Evolutionary conservation across 1,139 yeast genomes (phyloP), one percentile per base, ranked within the genome.

Genomic region (Candida tetrigidarum): DNA sequence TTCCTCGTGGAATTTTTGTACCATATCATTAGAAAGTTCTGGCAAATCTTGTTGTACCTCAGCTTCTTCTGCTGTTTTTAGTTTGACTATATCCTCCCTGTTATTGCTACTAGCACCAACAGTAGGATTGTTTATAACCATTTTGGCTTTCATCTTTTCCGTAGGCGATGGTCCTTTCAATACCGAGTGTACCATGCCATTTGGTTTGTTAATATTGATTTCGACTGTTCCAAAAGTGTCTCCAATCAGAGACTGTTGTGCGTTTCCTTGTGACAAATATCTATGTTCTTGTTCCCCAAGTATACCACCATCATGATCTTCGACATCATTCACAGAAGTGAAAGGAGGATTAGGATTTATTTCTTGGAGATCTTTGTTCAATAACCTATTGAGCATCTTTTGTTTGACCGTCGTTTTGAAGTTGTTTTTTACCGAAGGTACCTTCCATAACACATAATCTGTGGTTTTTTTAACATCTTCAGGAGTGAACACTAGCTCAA

Each of bases 241-340:
- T 12, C 30, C 30, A 23, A 33, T 8, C n/a, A 4, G n/a, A 18
- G 90, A 77, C 91, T 92, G 32, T 96, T 79, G 14, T 64, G 55
- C 69, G 91, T 93, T 57, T 78, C 80, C 63, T 86, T 86, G 65
- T 92, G 93, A 66, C 95, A 81, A 55, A 84, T 77, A 58, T 91
- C 93, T 22, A 97, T 96, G 40, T 91, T 79, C 5, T 96, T 91
- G 71, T 91, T 92, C 81, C 89, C 92, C 74, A 88, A 86, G 64
- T 92, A 89, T 54, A 97, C 97, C 67, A 89, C 95, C 63, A 89
- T 81, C 86, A 90, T 82, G 66, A 22, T 22, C 9, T 22, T 22
- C 25, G 2, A 7, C 25, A 7, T 22, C 25, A 22, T 91, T 55
- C 90, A 83, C 33, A 84, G 81, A 42, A 90, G 89, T 72, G 22